Base-by-base conservation (phyloP, 164 flowering plant genomes). In the Malania oleifera region DNA sequence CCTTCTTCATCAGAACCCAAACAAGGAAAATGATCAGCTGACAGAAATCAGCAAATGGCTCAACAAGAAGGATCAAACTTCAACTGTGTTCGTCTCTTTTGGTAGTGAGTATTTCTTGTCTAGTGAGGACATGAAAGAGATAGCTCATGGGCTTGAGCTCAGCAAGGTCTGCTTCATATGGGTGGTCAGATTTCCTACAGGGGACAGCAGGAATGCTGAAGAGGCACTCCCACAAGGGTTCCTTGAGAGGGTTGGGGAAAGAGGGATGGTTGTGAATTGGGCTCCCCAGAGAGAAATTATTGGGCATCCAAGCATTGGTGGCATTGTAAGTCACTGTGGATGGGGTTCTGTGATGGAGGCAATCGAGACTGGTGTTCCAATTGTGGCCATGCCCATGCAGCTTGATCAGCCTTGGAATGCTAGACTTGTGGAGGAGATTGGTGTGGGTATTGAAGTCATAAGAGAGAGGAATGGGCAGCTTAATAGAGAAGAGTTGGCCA, bases 231-330 rank as follows among this genome's bases (percentile, higher is more conserved):
- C 80, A 18, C 7, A 55, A 24, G 73, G 77, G 19, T 73, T 67
- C 18, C 12, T 67, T 7, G 44, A 67, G 37, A 72, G 65, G 37
- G 52, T 64, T 18, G 55, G 60, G 54, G 62, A 68, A 24, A 67
- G 57, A 15, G 80, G 75, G 14, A 12, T 74, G 40, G 59, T 74
- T 1, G 66, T 74, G 22, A 67, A 66, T 2, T 77, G 81, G 81
- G 76, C 74, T 0, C 74, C 73, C 7, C 76, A 74, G 25, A 23
- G 10, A 45, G 31, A 26, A 69, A 74, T 28, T 59, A 17, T 52
- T 5, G 6, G 22, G 17, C 55, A 52, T n/a, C 17, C 22, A 12
- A 52, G 55, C 22, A 31, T 28, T 27, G 55, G 37, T 15, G 53
- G 53, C 14, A 12, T 50, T 24, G 53, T 50, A n/a, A 50, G 29